Evolutionary conservation across 768 basidiomycete genomes (phyloP).

Genomic region (Leccinum subtestaceum): DNA sequence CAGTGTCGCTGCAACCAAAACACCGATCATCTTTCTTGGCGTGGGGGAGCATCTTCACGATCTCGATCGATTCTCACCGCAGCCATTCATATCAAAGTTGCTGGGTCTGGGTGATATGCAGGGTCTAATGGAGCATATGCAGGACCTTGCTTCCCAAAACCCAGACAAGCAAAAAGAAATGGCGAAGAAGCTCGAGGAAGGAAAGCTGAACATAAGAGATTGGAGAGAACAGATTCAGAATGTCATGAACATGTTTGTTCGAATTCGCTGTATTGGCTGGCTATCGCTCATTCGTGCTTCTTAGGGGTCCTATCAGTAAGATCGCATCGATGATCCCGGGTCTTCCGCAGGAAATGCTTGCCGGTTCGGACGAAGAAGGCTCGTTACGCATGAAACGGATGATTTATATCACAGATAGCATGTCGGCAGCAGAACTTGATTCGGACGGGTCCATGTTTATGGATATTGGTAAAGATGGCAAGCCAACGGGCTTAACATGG

Average conservation of each 20-base stretch:
- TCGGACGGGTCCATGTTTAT: conserved; percentile 93
- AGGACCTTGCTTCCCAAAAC: conserved; percentile 88
- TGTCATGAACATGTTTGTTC: conserved; percentile 93
- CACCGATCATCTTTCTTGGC: conserved; percentile 97
- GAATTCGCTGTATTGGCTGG: conserved; percentile 10
- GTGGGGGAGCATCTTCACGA: conserved; percentile 98
- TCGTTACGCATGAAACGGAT: conserved; percentile 90
- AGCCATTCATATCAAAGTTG: conserved; percentile 96
- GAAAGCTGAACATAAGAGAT: conserved; percentile 93
- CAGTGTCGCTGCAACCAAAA: conserved; percentile 97
- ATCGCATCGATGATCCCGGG: conserved; percentile 99
- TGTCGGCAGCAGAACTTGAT: conserved; percentile 91
- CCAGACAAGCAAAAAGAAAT: conserved; percentile 98
- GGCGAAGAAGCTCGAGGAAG: conserved; percentile 96
- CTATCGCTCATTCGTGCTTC: conserved; percentile 1
- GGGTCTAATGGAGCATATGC: conserved; percentile 98
- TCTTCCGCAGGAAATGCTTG: conserved; percentile 84
- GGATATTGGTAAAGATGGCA: conserved; percentile 78
- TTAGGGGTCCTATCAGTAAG: conserved; percentile 97
- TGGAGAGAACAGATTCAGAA: conserved; percentile 98
- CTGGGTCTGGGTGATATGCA: conserved; percentile 96
- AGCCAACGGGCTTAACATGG: conserved; percentile 84
- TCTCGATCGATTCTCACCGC: conserved; percentile 91
- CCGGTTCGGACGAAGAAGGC: conserved; percentile 93
- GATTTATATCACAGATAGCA: conserved; percentile 98